Evolutionary conservation across 768 basidiomycete genomes (phyloP).

Genomic region (Xerocomus potaroensis): DNA sequence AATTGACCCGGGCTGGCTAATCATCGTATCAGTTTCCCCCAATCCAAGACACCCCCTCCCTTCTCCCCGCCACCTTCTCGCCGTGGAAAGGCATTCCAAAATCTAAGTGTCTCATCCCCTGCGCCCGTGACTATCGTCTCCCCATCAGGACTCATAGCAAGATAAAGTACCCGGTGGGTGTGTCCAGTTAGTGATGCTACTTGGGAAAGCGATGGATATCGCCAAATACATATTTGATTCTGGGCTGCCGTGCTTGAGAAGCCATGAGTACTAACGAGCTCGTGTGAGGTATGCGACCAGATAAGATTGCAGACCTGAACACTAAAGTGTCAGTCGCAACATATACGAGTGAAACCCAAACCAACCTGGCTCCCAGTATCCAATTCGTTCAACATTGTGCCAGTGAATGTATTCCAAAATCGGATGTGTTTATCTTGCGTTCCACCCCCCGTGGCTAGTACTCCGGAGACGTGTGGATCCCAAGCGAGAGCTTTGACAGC

Average conservation of each 20-base stretch:
- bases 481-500: slow-evolving; percentile 98
- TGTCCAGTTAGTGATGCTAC: slow-evolving; percentile 94
- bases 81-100: slow-evolving; percentile 97
- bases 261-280: slow-evolving; percentile 96
- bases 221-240: slow-evolving; percentile 96
- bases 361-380: slow-evolving; percentile 94
- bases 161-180: slow-evolving; percentile 89
- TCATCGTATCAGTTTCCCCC: slow-evolving; percentile 50
- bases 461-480: slow-evolving; percentile 91
- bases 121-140: slow-evolving; percentile 98
- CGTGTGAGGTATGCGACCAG: slow-evolving; percentile 94
- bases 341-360: not conserved
- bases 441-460: slow-evolving; percentile 92
- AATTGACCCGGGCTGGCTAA: not conserved
- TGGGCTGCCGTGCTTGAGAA: slow-evolving; percentile 92
- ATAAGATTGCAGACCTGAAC: slow-evolving; percentile 93
- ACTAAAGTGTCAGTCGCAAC: slow-evolving; percentile 6
- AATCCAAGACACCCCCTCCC: slow-evolving; percentile 42
- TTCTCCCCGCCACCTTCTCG: slow-evolving; percentile 42
- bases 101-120: slow-evolving; percentile 93
- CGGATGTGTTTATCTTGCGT: slow-evolving; percentile 99
- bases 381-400: slow-evolving; percentile 77
- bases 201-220: slow-evolving; percentile 89
- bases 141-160: slow-evolving; percentile 97
- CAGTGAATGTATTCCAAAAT: slow-evolving; percentile 93